A percentile compares a stretch with the other conserved stretches of the same genome.
These are phyloP conservation scores for Tuber umbilicatum DNA, from an alignment of 495 filamentous ascomycete genomes.

Conservation along the genomic window DNA sequence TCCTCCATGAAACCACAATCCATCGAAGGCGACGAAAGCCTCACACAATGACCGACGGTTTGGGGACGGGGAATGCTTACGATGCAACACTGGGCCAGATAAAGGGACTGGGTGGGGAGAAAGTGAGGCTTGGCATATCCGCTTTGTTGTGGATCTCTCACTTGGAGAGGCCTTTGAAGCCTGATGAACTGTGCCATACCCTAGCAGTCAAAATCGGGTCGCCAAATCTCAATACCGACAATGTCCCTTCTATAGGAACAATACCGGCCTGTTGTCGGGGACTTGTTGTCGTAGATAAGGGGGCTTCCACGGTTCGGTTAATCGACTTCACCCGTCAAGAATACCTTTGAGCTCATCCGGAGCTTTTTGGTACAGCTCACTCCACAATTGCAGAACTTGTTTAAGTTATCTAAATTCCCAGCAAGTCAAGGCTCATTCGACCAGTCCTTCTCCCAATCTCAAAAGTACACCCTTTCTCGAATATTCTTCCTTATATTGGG, in stretches of 20 bases:
- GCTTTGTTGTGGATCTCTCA: neutral
- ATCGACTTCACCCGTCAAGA: neutral
- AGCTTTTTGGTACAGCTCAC: neutral
- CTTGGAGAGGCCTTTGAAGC: neutral
- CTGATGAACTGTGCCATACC: neutral
- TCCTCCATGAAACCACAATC: neutral
- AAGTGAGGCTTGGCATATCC: neutral
- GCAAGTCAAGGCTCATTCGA: neutral
- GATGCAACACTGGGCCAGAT: neutral
- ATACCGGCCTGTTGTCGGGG: too few relatives aligned
- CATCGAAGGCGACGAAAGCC: neutral
- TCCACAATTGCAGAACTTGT: neutral
- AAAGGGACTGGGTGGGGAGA: neutral
- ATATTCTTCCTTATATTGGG: neutral
- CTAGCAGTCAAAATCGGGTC: neutral
- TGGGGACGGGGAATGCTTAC: neutral
- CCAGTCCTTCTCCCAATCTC: neutral
- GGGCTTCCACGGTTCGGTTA: neutral
- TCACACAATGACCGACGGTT: neutral
- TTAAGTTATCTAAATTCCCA: neutral
- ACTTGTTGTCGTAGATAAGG: too few relatives aligned
- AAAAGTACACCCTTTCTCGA: neutral
- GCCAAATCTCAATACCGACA: neutral
- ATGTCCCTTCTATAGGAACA: too few relatives aligned
- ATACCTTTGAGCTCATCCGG: neutral